phyloP scores from a whole-genome alignment of 495 filamentous ascomycete genomes.

The Astrothelium subdiscretum region DNA sequence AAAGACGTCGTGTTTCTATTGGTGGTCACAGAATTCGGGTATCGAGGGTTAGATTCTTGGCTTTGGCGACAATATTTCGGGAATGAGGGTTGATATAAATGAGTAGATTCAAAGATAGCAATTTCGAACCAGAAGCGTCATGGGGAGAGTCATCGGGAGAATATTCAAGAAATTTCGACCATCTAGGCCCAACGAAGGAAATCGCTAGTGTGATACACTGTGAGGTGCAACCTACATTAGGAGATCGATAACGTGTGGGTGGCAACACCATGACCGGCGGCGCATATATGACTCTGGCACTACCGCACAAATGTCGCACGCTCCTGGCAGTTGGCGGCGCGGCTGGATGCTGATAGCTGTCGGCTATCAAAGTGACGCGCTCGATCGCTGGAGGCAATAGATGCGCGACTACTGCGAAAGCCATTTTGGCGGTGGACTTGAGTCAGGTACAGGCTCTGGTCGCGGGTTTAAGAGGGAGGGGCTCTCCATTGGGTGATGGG shows the following conservation, averaged over 20 bases:
- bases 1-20: too few relatives aligned
- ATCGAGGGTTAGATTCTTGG: neutral
- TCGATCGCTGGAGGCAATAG: neutral
- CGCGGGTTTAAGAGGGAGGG: neutral
- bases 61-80: too few relatives aligned
- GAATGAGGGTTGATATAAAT: too few relatives aligned
- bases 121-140: neutral
- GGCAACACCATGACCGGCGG: neutral
- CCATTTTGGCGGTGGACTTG: neutral
- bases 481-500: neutral
- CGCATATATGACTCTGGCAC: neutral
- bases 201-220: neutral
- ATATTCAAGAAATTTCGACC: neutral
- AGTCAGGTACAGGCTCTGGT: neutral
- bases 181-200: neutral
- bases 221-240: neutral
- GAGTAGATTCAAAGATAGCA: neutral
- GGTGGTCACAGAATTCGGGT: neutral
- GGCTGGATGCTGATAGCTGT: neutral
- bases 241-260: neutral
- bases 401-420: neutral
- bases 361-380: neutral
- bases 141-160: neutral
- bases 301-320: conserved; percentile 2
- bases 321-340: too few relatives aligned